A percentile compares a stretch with the other conserved stretches of the same genome.
Evolutionary conservation across 306 rosid species (phyloP).

Genomic region (Prunus davidiana): DNA sequence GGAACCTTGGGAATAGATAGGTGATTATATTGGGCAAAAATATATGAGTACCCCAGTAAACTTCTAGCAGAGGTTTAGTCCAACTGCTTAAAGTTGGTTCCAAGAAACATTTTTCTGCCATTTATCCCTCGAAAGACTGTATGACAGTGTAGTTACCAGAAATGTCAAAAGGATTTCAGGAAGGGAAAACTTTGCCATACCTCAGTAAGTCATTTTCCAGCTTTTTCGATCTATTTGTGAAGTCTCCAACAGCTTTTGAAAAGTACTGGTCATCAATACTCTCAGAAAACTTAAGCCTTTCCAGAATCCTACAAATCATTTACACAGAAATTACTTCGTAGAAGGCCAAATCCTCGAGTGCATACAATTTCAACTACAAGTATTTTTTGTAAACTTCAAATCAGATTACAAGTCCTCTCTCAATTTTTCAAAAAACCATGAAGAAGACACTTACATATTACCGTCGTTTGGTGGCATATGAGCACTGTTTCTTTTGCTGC

Average conservation of each 20-base stretch:
- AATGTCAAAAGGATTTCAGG: not conserved
- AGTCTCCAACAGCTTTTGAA: conserved; percentile 31
- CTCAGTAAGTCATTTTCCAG: conserved; percentile 44
- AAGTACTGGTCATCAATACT: conserved; percentile 22
- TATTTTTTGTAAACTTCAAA: not conserved
- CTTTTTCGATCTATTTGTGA: conserved; percentile 32
- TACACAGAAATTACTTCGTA: conserved; percentile 6
- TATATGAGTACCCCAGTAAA: not conserved
- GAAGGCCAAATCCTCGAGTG: not conserved
- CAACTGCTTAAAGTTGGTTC: not conserved
- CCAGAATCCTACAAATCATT: conserved; percentile 31
- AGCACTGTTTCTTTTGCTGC: conserved; percentile 19
- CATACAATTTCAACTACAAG: not conserved
- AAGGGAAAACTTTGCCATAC: conserved; percentile 18
- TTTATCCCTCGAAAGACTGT: not conserved
- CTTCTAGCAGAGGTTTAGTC: not conserved
- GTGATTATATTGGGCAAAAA: not conserved
- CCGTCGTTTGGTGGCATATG: conserved; percentile 5
- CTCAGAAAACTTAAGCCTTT: conserved; percentile 29
- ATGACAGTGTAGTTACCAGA: not conserved
- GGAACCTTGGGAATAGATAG: not conserved
- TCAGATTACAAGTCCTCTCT: not conserved
- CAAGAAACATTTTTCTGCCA: not conserved
- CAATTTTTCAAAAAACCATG: not conserved
- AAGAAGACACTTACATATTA: conserved; percentile 35